Base-by-base conservation (phyloP, 2,329 filamentous ascomycete species). In the Aspergillus arachidicola region DNA sequence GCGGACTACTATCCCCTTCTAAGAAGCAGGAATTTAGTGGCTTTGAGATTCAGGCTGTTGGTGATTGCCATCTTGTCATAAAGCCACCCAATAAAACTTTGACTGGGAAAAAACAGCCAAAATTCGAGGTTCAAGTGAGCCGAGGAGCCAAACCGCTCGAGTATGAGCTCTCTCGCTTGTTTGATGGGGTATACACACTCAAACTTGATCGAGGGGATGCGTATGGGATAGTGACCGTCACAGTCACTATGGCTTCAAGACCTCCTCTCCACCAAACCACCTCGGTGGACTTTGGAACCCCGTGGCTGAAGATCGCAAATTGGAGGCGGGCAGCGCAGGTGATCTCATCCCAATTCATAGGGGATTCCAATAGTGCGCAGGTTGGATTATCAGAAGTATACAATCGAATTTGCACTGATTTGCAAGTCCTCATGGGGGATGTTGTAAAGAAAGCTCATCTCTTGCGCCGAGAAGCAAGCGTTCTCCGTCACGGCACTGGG, bases 11-110 rank as follows among this genome's bases (percentile, higher is more conserved):
- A 28, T 69, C 70, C 38, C 65, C 67, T 32, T 59, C 66, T 14
- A 67, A 69, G 28, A 61, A 65, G 28, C 59, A 63, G 14, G 75
- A 72, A 23, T 73, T 75, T 3, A 77, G 79, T 45, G 72, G 74
- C 12, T 86, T 85, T 69, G 81, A 84, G 62, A 76, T 86, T n/a
- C 80, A 85, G 63, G 78, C 82, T n/a, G 79, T 85, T 64, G 84
- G 83, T 6, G 82, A 86, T 64, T 80, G 81, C 55, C 83, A 86
- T 67, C 81, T 87, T 60, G 73, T 85, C 50, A 77, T 87, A 57
- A 82, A 81, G 50, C 81, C 84, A 10, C 83, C 84, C 9, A 75
- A 76, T 36, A 76, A 76, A 28, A 76, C 83, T 61, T 67, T 73
- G 5, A 73, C 73, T 43, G 72, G 76, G 56, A 82, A 79, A 67